Conservation (phyloP, 2,329 filamentous ascomycete genomes). For the Fusarium phyllophilum region DNA sequence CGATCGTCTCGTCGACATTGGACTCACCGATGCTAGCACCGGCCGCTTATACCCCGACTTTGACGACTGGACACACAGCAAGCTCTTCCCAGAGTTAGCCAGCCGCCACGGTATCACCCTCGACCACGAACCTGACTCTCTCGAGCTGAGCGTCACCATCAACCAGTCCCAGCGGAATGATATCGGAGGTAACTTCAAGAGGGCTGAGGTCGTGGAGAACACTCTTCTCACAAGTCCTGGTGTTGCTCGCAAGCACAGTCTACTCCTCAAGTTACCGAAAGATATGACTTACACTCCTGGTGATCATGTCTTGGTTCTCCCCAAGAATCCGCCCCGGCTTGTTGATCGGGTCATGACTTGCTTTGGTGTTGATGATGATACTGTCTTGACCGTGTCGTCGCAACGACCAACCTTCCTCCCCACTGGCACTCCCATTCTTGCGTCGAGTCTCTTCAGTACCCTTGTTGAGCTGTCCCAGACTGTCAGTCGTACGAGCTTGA, state of each 20-base stretch:
- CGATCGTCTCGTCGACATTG: conserved; percentile 54
- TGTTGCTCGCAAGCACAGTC: conserved; percentile 63
- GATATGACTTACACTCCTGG: conserved; percentile 74
- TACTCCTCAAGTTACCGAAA: conserved; percentile 74
- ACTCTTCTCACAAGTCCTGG: conserved; percentile 18
- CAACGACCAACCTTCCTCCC: conserved; percentile 63
- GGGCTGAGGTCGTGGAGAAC: conserved; percentile 17
- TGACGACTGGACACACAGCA: conserved; percentile 72
- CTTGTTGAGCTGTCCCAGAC: conserved; percentile 80
- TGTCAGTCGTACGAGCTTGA: conserved; percentile 69
- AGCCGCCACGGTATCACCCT: conserved; percentile 48
- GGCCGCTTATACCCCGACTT: conserved; percentile 74
- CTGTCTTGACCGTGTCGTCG: conserved; percentile 68
- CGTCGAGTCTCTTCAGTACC: conserved; percentile 70
- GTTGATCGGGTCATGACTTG: conserved; percentile 71
- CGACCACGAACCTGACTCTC: background rate
- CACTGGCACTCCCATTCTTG: conserved; percentile 65
- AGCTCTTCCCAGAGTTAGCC: conserved; percentile 60
- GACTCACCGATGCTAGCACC: conserved; percentile 67
- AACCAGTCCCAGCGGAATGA: background rate
- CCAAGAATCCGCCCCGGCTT: conserved; percentile 71
- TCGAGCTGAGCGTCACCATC: background rate
- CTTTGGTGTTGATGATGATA: conserved; percentile 77
- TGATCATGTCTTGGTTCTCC: conserved; percentile 79
- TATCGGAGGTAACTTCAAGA: conserved; percentile 16